Conservation (phyloP, 108 stramenopile genomes). For the Pseudonitzschia pungens region DNA sequence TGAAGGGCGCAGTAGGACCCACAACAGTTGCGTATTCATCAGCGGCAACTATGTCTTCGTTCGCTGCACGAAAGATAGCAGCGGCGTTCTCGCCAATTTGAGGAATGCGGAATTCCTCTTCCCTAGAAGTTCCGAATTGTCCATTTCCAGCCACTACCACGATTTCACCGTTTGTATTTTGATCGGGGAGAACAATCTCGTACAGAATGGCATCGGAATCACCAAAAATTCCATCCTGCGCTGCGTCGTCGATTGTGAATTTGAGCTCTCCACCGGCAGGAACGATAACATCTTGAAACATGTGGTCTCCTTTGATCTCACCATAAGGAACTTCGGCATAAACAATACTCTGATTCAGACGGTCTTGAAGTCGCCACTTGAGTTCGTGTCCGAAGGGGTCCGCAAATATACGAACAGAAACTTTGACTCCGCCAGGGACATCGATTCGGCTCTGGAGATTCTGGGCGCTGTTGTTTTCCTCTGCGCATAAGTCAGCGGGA, state of each 20-base stretch:
- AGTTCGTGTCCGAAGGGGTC: slow-evolving; percentile 16
- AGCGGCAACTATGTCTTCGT: background rate
- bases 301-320: background rate
- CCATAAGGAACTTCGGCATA: slow-evolving; percentile 14
- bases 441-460: background rate
- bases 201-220: slow-evolving; percentile 8
- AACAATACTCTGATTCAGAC: background rate
- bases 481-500: background rate
- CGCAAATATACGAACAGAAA: slow-evolving; percentile 11
- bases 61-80: background rate
- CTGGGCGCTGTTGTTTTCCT: background rate
- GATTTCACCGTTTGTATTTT: background rate
- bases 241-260: slow-evolving; percentile 13
- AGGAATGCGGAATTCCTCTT: slow-evolving; percentile 10
- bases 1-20: slow-evolving; percentile 8
- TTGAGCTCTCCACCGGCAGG: background rate
- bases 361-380: background rate
- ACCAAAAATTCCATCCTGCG: slow-evolving; percentile 14
- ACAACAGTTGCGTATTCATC: background rate
- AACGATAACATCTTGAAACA: background rate
- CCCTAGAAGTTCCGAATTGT: background rate
- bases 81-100: background rate
- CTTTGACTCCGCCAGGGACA: background rate
- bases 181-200: slow-evolving; percentile 9
- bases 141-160: slow-evolving; percentile 11